Evolutionary conservation across 2,329 filamentous ascomycete species (phyloP).

Genomic region (Verticillium zaregamsianum): DNA sequence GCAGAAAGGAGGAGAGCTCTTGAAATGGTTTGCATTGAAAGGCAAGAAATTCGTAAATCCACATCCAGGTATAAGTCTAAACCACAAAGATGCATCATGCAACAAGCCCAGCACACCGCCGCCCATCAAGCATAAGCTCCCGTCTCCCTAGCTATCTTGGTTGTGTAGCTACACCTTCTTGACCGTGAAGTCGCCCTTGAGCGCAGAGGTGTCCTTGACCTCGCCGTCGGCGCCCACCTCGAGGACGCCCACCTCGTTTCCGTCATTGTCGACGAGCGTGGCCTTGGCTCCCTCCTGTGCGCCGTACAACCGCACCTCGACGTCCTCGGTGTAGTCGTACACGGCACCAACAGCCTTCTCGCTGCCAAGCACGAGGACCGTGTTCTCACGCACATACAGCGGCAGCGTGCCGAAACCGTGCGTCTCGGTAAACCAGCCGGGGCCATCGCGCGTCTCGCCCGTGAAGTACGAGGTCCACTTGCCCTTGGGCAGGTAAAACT

Average conservation of each 20-base stretch:
- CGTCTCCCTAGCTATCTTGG: neutral
- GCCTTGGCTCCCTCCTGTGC: constrained; percentile 34
- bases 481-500: constrained; percentile 58
- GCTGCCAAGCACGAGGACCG: constrained; percentile 41
- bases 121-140: neutral
- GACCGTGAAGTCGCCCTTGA: constrained; percentile 29
- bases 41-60: neutral
- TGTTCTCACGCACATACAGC: constrained; percentile 52
- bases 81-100: neutral
- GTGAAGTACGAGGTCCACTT: constrained; percentile 46
- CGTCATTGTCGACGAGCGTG: constrained; percentile 36
- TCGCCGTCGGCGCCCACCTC: constrained; percentile 33
- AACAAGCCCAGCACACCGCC: neutral
- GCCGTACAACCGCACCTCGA: constrained; percentile 45
- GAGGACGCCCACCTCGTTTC: constrained; percentile 34
- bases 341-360: constrained; percentile 33
- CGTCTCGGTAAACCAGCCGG: constrained; percentile 56
- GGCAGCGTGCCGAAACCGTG: constrained; percentile 56
- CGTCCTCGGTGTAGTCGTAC: constrained; percentile 42
- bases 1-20: neutral
- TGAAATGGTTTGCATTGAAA: neutral
- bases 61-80: neutral
- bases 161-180: constrained; percentile 5
- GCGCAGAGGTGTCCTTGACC: constrained; percentile 30
- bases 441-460: constrained; percentile 42